Base-by-base conservation (phyloP, 108 stramenopile species). In the Chaetoceros muelleri region DNA sequence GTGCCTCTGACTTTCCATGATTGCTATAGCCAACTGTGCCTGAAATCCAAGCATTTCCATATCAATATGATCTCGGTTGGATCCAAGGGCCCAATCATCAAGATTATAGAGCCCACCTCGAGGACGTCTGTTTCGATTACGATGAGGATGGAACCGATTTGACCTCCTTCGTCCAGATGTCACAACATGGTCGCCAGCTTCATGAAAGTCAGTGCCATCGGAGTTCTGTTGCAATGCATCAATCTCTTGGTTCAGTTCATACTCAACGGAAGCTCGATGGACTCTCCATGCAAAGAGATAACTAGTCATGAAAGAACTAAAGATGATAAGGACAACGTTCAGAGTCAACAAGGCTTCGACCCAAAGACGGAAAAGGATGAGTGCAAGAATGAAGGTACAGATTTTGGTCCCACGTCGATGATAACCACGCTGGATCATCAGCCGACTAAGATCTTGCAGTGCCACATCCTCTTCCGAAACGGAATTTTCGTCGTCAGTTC, bases 11-110 rank as follows among this genome's bases (percentile, higher is more conserved):
- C 80, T 82, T 52, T 93, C 81, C 63, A 93, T 74, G 53, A 93
- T 93, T 44, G 90, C 90, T 60, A 93, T 46, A n/a, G 90, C 90
- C 61, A 93, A 64, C 68, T 93, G 90, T 1, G 87, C 84, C 55
- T 93, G 90, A 64, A 93, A 93, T n/a, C 72, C 73, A 67, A 93
- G 60, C 27, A 80, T 46, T 27, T 77, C 73, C 46, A 91, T 69
- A 40, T 84, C 79, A 17, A 65, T 70, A 44, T 76, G 70, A 52
- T 65, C 34, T 10, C 62, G 40, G 61, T 62, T 17, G 44, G 53
- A 48, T 28, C 55, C 51, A 21, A 21, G 17, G 46, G 31, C 56
- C 17, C 44, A 40, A 2, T 46, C 20, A 23, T 45, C 56, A 40
- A 23, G 21, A 24, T 48, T 46, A 25, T 8, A 30, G 54, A 21